phyloP scores from a whole-genome alignment of 164 flowering plant species.

The Vitis vinifera region ASM3070453v1 NC_081812.1:18202501-18203000 shows the following conservation, averaged over 20 bases:
- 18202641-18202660: too few relatives aligned
- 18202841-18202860: constrained; percentile 34
- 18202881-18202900: constrained; percentile 69
- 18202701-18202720: too few relatives aligned
- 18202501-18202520: too few relatives aligned
- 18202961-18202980: neutral
- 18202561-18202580: too few relatives aligned
- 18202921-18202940: constrained; percentile 18
- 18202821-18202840: constrained; percentile 30
- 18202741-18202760: neutral
- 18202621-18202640: too few relatives aligned
- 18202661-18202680: too few relatives aligned
- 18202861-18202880: constrained; percentile 44
- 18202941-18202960: neutral
- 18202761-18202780: constrained; percentile 54
- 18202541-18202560: too few relatives aligned
- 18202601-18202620: too few relatives aligned
- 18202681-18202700: too few relatives aligned
- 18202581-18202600: too few relatives aligned
- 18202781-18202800: constrained; percentile 45
- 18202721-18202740: neutral
- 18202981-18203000: too few relatives aligned
- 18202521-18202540: too few relatives aligned
- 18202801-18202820: constrained; percentile 43
- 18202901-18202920: constrained; percentile 60